Percentiles rank a stretch among this genome's conserved stretches.
Conservation (phyloP, 768 basidiomycete species). For the Hysterangium stoloniferum region DNA sequence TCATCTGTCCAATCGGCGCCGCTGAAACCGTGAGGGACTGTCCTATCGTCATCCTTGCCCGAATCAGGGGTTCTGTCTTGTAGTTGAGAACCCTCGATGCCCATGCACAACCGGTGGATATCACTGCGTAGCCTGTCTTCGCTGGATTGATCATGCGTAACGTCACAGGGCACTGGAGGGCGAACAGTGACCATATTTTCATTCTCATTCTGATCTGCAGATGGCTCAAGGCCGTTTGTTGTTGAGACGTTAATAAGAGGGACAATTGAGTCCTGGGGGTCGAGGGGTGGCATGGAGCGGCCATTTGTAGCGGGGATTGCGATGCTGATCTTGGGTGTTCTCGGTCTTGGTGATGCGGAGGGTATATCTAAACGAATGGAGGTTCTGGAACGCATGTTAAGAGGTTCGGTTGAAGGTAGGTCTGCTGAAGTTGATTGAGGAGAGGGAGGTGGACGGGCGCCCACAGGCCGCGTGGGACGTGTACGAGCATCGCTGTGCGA, state of each 20-base stretch:
- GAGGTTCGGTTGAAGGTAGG: slow-evolving; percentile 27
- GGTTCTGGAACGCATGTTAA: slow-evolving; percentile 29
- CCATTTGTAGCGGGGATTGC: slow-evolving; percentile 14
- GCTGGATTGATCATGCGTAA: background rate
- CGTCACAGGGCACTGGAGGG: background rate
- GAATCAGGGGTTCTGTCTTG: background rate
- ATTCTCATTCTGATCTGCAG: background rate
- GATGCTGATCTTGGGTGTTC: slow-evolving; percentile 25
- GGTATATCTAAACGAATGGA: slow-evolving; percentile 21
- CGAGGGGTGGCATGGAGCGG: background rate
- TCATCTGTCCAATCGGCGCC: slow-evolving; percentile 53
- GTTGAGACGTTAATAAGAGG: background rate
- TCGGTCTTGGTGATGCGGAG: slow-evolving; percentile 2
- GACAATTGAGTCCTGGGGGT: background rate
- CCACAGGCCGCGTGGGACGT: slow-evolving; percentile 35
- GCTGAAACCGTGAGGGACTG: slow-evolving; percentile 3
- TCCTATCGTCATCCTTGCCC: background rate
- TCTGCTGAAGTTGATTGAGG: slow-evolving; percentile 24
- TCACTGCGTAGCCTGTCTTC: background rate
- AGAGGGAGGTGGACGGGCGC: slow-evolving; percentile 42
- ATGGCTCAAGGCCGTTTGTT: background rate
- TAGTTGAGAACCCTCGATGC: background rate
- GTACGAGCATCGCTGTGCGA: slow-evolving; percentile 20
- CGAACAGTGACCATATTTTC: slow-evolving; percentile 5
- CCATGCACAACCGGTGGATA: too few species aligned